Evolutionary conservation across 2,329 filamentous ascomycete species (phyloP), one percentile per base, ranked within the genome.

Genomic region (Xylaria sp.): DNA sequence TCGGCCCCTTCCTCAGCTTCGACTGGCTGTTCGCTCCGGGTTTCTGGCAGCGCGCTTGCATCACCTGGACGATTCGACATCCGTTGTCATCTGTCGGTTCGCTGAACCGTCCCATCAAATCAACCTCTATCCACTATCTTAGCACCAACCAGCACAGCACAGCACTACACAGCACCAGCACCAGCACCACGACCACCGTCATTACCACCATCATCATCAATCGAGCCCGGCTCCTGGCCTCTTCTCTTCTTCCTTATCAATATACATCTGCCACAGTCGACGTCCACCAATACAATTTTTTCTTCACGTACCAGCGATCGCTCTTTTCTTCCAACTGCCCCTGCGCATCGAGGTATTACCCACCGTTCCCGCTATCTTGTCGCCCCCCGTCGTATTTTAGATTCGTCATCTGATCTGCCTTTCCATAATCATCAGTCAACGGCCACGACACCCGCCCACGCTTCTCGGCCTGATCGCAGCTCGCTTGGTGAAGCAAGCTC

Each of bases 381-480:
- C 56, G 60, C 39, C 63, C 71, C 71, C 69, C 67, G 69, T 72
- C 66, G 69, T 72, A 73, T 75, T 67, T 50, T 71, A 66, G 71
- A 75, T 71, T 71, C 71, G 71, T 75, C 65, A 63, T 70, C 67
- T 67, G 55, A 61, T 69, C 63, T 63, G 63, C 66, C 63, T 70
- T 69, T 52, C 52, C 51, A 57, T 25, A 20, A 28, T 46, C 60
- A 50, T 50, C 52, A 60, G 59, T 52, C 37, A 54, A 57, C 64
- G 31, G 51, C 37, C 46, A 50, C 65, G 57, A 46, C 63, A 60
- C 57, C 62, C 65, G 57, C 65, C 66, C 64, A 65, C 57, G 50
- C 69, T 73, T 56, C 67, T 73, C 67, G 68, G 73, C 66, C 72
- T 70, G 69, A 74, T 73, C 67, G 67, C 52, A 74, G 73, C 72